Conservation (phyloP, 202 grass and related monocot genomes). For the Dendrocalamus latiflorus region DNA sequence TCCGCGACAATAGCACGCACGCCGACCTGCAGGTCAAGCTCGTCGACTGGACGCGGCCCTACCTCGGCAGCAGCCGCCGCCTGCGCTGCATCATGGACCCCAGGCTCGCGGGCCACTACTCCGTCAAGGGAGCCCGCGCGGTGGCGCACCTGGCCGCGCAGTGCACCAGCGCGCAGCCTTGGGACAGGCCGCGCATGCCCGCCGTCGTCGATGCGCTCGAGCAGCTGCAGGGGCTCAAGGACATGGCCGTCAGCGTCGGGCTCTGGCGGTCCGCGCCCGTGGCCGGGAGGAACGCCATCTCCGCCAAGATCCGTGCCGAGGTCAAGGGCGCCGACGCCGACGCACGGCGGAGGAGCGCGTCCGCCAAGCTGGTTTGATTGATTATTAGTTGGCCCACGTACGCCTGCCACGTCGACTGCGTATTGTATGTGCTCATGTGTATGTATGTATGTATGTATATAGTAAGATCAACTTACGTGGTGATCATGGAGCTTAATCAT, state of each 20-base stretch:
- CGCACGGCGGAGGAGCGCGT: conserved; percentile 33
- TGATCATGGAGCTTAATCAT: not conserved
- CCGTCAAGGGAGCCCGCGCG: conserved; percentile 54
- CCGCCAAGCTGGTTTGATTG: conserved; percentile 41
- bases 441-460: not conserved
- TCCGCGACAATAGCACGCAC: conserved; percentile 9
- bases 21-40: conserved; percentile 51
- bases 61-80: conserved; percentile 51
- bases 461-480: not conserved
- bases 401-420: not conserved
- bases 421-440: not conserved
- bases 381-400: not conserved
- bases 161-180: conserved; percentile 56
- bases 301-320: conserved; percentile 59
- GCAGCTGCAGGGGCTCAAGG: conserved; percentile 56
- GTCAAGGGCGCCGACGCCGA: conserved; percentile 25
- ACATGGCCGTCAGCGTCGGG: conserved; percentile 73
- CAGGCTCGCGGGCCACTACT: conserved; percentile 53
- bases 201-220: conserved; percentile 53
- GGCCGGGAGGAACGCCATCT: conserved; percentile 62
- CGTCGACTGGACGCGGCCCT: conserved; percentile 52
- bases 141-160: conserved; percentile 47
- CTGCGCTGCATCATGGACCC: conserved; percentile 64
- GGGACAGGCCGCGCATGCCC: conserved; percentile 53
- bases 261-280: conserved; percentile 47